Evolutionary conservation across 768 basidiomycete genomes (phyloP).

Genomic region (Mrakia hoshinonis): DNA sequence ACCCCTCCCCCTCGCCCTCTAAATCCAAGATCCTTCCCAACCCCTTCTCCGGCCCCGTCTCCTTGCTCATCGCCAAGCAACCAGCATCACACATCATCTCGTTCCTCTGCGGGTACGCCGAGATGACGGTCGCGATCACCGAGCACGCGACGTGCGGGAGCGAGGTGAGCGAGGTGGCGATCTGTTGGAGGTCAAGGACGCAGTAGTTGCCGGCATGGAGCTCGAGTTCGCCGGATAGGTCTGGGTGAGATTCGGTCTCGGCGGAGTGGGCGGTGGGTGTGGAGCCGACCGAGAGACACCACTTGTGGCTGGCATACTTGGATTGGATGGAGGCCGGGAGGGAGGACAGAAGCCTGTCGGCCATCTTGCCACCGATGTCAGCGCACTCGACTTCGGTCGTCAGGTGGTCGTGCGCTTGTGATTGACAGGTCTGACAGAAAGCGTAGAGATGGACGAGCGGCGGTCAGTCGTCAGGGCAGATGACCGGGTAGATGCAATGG

Average conservation of each 20-base stretch:
- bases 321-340: slow-evolving; percentile 41
- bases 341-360: slow-evolving; percentile 46
- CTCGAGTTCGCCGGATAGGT: slow-evolving; percentile 57
- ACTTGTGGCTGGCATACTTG: slow-evolving; percentile 43
- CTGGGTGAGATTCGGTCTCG: slow-evolving; percentile 42
- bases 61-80: slow-evolving; percentile 78
- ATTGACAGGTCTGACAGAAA: slow-evolving; percentile 12
- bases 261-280: slow-evolving; percentile 80
- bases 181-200: slow-evolving; percentile 73
- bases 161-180: slow-evolving; percentile 60
- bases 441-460: background rate
- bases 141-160: slow-evolving; percentile 54
- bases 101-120: slow-evolving; percentile 64
- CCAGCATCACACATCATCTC: slow-evolving; percentile 78
- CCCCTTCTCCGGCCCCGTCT: slow-evolving; percentile 62
- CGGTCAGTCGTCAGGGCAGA: background rate
- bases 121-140: slow-evolving; percentile 64
- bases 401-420: slow-evolving; percentile 58
- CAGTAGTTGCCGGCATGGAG: slow-evolving; percentile 70
- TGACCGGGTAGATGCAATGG: background rate
- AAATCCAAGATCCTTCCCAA: slow-evolving; percentile 58
- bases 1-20: no score
- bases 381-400: slow-evolving; percentile 63
- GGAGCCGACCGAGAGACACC: slow-evolving; percentile 72
- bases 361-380: slow-evolving; percentile 51